Conservation (phyloP, 1,284 basidiomycete genomes). For the Boletus subluridellus region DNA sequence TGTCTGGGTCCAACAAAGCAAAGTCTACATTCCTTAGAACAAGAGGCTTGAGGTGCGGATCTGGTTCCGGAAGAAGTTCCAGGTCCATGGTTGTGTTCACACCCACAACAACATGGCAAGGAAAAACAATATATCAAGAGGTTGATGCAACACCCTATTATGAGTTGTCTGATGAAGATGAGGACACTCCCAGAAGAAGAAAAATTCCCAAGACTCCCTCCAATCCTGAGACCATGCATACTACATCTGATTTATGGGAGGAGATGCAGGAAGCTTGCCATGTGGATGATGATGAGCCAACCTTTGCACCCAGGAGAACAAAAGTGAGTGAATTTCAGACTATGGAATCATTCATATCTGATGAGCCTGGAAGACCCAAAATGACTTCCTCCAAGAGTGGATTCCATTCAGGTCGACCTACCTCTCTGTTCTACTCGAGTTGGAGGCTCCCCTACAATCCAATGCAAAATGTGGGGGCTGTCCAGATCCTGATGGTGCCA, state of each 20-base stretch:
- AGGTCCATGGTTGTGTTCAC: too few species aligned
- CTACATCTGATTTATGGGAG: neutral
- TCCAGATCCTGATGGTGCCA: neutral
- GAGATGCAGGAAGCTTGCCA: neutral
- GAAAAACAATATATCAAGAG: too few species aligned
- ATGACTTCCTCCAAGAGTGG: neutral
- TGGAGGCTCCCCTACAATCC: neutral
- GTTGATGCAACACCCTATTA: too few species aligned
- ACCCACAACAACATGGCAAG: too few species aligned
- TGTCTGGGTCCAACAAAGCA: too few species aligned
- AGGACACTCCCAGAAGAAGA: neutral
- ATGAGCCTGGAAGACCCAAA: neutral
- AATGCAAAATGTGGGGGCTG: neutral
- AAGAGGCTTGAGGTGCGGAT: too few species aligned
- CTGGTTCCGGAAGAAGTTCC: too few species aligned
- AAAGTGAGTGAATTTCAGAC: neutral
- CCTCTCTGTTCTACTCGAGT: neutral
- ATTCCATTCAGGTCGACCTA: neutral
- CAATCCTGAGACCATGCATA: neutral
- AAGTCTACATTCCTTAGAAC: too few species aligned
- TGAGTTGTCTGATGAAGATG: neutral
- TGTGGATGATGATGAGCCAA: neutral
- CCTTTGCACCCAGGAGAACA: neutral
- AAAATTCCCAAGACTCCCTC: neutral
- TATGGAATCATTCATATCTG: neutral